Percentiles rank a stretch among this genome's conserved stretches.
Evolutionary conservation across 768 basidiomycete genomes (phyloP).

Genomic region (Epithele typhae): DNA sequence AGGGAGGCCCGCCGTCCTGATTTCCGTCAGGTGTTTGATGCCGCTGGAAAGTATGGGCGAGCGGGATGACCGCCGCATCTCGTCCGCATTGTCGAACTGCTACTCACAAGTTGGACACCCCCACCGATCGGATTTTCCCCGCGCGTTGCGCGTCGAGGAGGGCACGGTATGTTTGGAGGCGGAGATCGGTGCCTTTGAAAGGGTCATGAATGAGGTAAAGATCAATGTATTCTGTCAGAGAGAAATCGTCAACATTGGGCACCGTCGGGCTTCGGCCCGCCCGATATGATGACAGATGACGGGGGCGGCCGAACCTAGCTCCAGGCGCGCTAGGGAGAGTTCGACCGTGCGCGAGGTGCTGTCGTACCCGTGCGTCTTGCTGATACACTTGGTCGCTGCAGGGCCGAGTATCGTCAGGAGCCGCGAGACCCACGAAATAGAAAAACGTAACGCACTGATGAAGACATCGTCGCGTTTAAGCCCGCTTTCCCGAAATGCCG

Average conservation of each 20-base stretch:
- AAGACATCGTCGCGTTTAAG: conserved; percentile 63
- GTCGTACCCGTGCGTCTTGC: conserved; percentile 36
- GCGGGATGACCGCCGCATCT: no score
- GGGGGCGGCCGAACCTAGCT: conserved; percentile 23
- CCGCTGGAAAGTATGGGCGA: conserved; percentile 47
- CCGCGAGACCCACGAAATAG: not conserved
- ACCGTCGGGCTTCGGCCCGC: no score
- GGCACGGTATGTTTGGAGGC: conserved; percentile 38
- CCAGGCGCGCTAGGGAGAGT: conserved; percentile 26
- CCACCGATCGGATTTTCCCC: conserved; percentile 36
- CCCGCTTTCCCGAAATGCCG: no score
- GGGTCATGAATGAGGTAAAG: conserved; percentile 46
- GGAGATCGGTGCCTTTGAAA: conserved; percentile 31
- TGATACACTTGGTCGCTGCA: conserved; percentile 52
- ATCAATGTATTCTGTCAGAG: conserved; percentile 38
- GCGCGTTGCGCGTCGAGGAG: conserved; percentile 30
- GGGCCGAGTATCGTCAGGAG: not conserved
- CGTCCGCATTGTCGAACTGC: no score
- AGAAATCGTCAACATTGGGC: not conserved
- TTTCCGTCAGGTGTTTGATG: conserved; percentile 85
- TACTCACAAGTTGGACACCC: conserved; percentile 48
- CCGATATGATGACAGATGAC: not conserved
- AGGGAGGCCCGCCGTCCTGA: conserved; percentile 50
- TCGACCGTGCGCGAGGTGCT: conserved; percentile 22
- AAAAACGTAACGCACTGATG: conserved; percentile 64